Base-by-base conservation (phyloP, 257 asterid species). In the Knoxia roxburghii region DNA sequence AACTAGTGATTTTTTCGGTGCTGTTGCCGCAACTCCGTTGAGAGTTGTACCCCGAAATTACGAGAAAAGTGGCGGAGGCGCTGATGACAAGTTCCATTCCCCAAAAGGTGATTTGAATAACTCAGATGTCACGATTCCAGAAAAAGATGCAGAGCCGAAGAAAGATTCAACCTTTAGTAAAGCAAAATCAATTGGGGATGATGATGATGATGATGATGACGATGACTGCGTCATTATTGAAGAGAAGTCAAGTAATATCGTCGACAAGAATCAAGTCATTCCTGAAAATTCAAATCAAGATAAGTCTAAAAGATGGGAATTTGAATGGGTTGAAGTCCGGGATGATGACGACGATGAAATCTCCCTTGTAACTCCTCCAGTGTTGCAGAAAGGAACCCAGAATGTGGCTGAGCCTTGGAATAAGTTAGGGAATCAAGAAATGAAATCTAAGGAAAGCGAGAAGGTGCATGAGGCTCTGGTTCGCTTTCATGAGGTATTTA, bases 391-490 rank as follows among this genome's bases (percentile, higher is more conserved):
- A 27, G 10, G 23, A 27, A 21, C 7, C 26, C 75, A 70, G 69
- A 51, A 21, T 12, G 39, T 4, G 51, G 63, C 20, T 33, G 61
- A 61, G 43, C 9, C 10, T 39, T 32, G 20, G 0, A 61, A 52
- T 41, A 67, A 41, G 11, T 43, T 27, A 24, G 23, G 24, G 5
- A 12, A 30, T 35, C 26, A 52, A 6, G 24, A 33, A 21, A 21
- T 15, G 3, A 7, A 40, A 7, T 35, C 32, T 14, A 12, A 71
- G 54, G 39, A 57, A 20, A 1, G 37, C 29, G 18, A 21, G n/a
- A n/a, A n/a, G n/a, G n/a, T 72, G 18, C 46, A 41, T 20, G 30
- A 72, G 37, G 62, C 40, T 56, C 67, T 29, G 6, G 65, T 24
- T 32, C 26, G 14, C 30, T 72, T 45, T n/a, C 35, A 48, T 15